Evolutionary conservation across 2,329 filamentous ascomycete species (phyloP).

Genomic region (Beauveria rudraprayagi): DNA sequence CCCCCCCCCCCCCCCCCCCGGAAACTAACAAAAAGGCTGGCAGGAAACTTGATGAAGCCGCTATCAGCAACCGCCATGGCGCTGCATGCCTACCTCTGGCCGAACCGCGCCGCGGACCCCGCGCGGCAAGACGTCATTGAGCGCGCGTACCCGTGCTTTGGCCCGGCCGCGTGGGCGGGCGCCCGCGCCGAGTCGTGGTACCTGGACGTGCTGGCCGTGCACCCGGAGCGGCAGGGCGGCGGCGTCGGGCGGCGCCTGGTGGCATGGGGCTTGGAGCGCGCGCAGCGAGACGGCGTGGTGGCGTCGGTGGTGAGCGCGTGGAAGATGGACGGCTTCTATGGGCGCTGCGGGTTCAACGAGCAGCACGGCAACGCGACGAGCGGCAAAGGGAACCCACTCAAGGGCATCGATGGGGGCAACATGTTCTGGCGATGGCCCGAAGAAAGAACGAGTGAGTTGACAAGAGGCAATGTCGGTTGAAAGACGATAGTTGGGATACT

Average conservation of each 20-base stretch:
- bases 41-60: conserved; percentile 16
- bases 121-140: conserved; percentile 16
- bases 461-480: neutral
- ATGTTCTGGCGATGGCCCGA: conserved; percentile 10
- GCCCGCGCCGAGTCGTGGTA: conserved; percentile 28
- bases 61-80: conserved; percentile 11
- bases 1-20: too few relatives aligned
- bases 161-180: conserved; percentile 21
- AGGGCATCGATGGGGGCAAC: conserved; percentile 4
- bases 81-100: conserved; percentile 14
- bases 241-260: conserved; percentile 31
- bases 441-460: neutral
- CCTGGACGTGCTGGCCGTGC: conserved; percentile 28
- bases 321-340: conserved; percentile 33
- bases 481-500: too few relatives aligned
- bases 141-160: conserved; percentile 16
- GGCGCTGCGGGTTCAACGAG: conserved; percentile 4
- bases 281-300: conserved; percentile 27
- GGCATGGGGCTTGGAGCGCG: conserved; percentile 31
- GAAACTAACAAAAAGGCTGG: neutral
- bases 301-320: conserved; percentile 31
- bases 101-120: conserved; percentile 18
- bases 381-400: conserved; percentile 4
- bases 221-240: conserved; percentile 30
- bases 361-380: conserved; percentile 6